Conservation (phyloP, 495 filamentous ascomycete genomes). For the Neurospora sp. region DNA sequence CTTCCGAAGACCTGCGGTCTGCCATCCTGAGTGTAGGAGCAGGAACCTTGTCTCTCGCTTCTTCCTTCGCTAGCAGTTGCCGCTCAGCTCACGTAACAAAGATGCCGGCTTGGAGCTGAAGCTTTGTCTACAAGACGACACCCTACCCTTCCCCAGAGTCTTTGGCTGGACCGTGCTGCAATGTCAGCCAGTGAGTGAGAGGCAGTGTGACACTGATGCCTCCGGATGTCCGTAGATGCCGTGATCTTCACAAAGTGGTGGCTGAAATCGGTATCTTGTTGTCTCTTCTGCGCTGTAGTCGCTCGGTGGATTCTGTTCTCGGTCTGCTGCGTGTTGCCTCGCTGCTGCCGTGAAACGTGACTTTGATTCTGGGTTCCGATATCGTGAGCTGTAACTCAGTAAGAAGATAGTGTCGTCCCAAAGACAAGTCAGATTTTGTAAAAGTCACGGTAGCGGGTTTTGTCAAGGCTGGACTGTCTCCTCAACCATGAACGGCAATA, state of each 20-base stretch:
- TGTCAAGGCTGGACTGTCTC: not conserved
- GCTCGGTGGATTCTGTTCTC: not conserved
- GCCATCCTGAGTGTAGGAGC: slow-evolving; percentile 13
- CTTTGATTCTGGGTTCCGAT: not conserved
- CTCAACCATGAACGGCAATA: not conserved
- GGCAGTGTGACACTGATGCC: not conserved
- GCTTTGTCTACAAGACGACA: not conserved
- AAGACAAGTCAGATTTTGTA: not conserved
- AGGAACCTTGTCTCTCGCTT: not conserved
- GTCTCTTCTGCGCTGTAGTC: not conserved
- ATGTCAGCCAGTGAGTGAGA: not conserved
- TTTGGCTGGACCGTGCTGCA: not conserved
- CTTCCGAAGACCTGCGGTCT: slow-evolving; percentile 21
- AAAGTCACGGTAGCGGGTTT: not conserved
- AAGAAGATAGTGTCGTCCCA: not conserved
- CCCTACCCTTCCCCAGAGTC: not conserved
- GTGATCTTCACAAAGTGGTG: not conserved
- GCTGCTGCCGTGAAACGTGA: not conserved
- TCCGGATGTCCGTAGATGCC: not conserved
- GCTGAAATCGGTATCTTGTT: not conserved
- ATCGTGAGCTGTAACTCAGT: not conserved
- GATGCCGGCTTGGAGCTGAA: not conserved
- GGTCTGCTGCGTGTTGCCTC: not conserved
- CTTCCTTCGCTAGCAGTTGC: not conserved
- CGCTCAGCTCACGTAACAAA: not conserved